Base-by-base conservation (phyloP, 2,329 filamentous ascomycete genomes). In the Didymellaceae sp. region DNA sequence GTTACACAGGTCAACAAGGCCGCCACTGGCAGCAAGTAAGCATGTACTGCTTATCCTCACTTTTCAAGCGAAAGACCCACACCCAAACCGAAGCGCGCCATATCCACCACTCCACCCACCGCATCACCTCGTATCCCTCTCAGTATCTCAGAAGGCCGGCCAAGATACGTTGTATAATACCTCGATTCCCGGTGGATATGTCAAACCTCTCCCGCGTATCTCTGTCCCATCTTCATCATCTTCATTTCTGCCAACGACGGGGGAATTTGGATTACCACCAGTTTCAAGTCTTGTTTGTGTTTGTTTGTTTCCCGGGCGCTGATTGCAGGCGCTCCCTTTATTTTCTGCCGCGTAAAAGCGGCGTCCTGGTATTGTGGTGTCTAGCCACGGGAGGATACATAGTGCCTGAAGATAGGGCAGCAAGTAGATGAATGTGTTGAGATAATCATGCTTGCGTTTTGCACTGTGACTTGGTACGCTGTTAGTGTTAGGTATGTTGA, bases 1-100 rank as follows among this genome's bases (percentile, higher is more conserved):
- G 68, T 73, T 34, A 66, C 68, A 35, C 58, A 57, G 43, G 50
- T 63, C 57, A 65, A 63, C 53, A 61, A 65, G 38, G 52, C 55
- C 21, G 39, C 63, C 24, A 58, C 70, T 3, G 30, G 24, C 31
- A 22, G 18, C 9, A 35, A 30, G 5, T 40, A 40, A 30, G 20
- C 14, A 11, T 6, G 3, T 8, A 9, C 24, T 21, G 13, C 54
- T 48, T 17, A 30, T 16, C 26, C 16, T 40, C 9, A 24, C 16
- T 11, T 40, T 20, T 30, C 4, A 26, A 25, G 7, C 35, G n/a
- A 45, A 21, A 25, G 14, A 11, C 40, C 30, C 16, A 2, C 14
- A 18, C 25, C 21, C n/a, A n/a, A n/a, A n/a, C 18, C 17, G 16
- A 26, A 31, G n/a, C 25, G 16, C 22, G 22, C 26, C 32, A 43